Evolutionary conservation across 148 eudicot species (phyloP), one percentile per base, ranked within the genome.

Genomic region (Rheum nobile): DNA sequence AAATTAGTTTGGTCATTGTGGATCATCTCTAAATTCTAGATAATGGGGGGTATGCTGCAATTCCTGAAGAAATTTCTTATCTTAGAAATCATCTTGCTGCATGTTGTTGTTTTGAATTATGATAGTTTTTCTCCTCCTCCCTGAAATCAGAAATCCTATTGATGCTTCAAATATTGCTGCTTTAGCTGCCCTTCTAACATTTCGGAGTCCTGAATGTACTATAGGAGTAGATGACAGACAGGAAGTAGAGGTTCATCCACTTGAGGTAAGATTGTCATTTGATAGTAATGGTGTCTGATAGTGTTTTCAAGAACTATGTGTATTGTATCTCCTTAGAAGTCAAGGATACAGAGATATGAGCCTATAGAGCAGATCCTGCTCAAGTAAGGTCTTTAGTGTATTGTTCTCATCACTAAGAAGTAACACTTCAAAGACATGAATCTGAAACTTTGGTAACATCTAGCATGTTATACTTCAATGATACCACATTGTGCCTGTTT

Each of bases 141-240:
- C 41, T 69, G 47, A 32, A 54, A 75, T 79, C 81, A 91, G 97
- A 72, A 95, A 95, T 86, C 93, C 91, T 80, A 88, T 91, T 77
- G 97, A 95, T 90, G 96, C 98, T 81, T 96, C 98, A 84, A 95
- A 95, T 82, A 85, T 87, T 81, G 97, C 98, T 79, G 98, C 98
- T 74, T 85, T 93, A 83, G 90, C 89, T 78, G 92, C 98, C 67
- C 95, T 93, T 21, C 81, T 84, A 72, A 91, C 97, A 72, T 95
- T 89, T 77, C 86, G 89, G 78, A 86, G 93, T 81, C 97, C 97
- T 77, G 98, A 91, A 71, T 95, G 96, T 79, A 82, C 97, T 42
- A 67, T 88, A 67, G 96, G 85, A 38, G 97, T 90, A 71, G 90
- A 88, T 63, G 90, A 91, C 83, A 89, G 88, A 68, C 86, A 87